Percentiles rank a stretch among this genome's conserved stretches.
Evolutionary conservation across 208 protist genomes (phyloP).

Genomic region (Trypanosoma brucei): DNA sequence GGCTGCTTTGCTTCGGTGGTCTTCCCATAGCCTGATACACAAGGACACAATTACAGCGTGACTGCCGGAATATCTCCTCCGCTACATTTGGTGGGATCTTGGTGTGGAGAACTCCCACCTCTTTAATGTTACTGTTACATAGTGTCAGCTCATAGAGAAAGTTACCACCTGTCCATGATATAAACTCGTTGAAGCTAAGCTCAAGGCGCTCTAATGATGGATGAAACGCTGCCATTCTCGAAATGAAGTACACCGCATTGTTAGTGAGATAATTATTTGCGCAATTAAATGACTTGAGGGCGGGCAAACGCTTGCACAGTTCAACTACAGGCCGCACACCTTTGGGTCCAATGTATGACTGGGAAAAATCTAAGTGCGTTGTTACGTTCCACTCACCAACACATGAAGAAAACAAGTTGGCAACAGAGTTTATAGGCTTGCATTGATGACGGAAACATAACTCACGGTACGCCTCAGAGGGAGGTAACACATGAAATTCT

Average conservation of each 20-base stretch:
- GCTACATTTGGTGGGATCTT: slow-evolving; percentile 27
- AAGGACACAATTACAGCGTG: slow-evolving; percentile 47
- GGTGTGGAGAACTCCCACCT: slow-evolving; percentile 41
- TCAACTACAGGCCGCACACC: slow-evolving; percentile 44
- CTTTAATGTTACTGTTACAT: slow-evolving; percentile 47
- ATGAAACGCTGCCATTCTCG: slow-evolving; percentile 54
- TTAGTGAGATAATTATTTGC: slow-evolving; percentile 73
- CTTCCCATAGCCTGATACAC: slow-evolving; percentile 21
- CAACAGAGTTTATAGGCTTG: slow-evolving; percentile 33
- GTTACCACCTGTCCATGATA: slow-evolving; percentile 81
- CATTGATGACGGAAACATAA: slow-evolving; percentile 38
- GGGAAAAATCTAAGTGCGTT: slow-evolving; percentile 44
- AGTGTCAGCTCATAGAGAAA: slow-evolving; percentile 51
- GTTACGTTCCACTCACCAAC: slow-evolving; percentile 42
- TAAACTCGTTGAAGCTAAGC: slow-evolving; percentile 50
- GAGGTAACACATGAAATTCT: slow-evolving; percentile 39
- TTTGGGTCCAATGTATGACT: slow-evolving; percentile 62
- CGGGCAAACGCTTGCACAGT: slow-evolving; percentile 54
- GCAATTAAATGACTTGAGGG: slow-evolving; percentile 37
- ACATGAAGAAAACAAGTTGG: slow-evolving; percentile 37
- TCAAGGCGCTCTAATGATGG: slow-evolving; percentile 52
- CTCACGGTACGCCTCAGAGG: slow-evolving; percentile 41
- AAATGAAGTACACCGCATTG: slow-evolving; percentile 51
- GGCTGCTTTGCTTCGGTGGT: slow-evolving; percentile 32
- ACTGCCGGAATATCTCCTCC: slow-evolving; percentile 48